Percentiles rank a stretch among this genome's conserved stretches.
These are phyloP conservation scores for Venturia asperata DNA, from an alignment of 2,329 filamentous ascomycete species.

Conservation along the genomic window DNA sequence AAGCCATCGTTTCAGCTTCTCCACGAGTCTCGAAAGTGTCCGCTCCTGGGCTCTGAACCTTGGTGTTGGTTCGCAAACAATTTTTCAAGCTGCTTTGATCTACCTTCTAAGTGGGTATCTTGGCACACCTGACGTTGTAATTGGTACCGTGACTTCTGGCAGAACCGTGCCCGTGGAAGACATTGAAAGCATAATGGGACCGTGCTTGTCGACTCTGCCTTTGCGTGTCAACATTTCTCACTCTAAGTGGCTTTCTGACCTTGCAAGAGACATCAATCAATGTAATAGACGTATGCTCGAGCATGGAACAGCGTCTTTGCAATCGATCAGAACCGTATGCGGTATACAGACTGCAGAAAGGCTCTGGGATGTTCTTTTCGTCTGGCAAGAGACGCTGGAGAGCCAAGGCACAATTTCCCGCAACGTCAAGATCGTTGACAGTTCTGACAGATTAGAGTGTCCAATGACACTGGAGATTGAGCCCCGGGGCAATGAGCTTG, in stretches of 20 bases:
- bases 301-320: conserved; percentile 56
- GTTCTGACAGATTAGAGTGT: conserved; percentile 70
- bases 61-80: conserved; percentile 56
- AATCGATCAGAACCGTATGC: conserved; percentile 59
- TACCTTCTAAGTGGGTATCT: conserved; percentile 59
- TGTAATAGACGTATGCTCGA: conserved; percentile 59
- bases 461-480: conserved; percentile 70
- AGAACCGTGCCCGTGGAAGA: conserved; percentile 63
- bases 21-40: conserved; percentile 22
- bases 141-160: conserved; percentile 78
- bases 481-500: conserved; percentile 46
- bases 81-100: conserved; percentile 67
- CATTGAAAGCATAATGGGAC: conserved; percentile 69
- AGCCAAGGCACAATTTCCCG: conserved; percentile 30
- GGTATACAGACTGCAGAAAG: conserved; percentile 48
- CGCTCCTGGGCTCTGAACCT: conserved; percentile 34
- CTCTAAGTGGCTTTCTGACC: conserved; percentile 48
- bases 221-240: conserved; percentile 55
- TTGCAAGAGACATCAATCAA: conserved; percentile 57
- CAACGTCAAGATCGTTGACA: conserved; percentile 49
- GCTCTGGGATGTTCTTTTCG: conserved; percentile 72
- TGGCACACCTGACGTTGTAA: conserved; percentile 58
- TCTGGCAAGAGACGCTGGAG: conserved; percentile 70
- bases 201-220: conserved; percentile 71
- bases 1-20: conserved; percentile 5